These are phyloP conservation scores for Candida albicans DNA, from an alignment of 1,139 yeast species.

Conservation along the genomic window DNA sequence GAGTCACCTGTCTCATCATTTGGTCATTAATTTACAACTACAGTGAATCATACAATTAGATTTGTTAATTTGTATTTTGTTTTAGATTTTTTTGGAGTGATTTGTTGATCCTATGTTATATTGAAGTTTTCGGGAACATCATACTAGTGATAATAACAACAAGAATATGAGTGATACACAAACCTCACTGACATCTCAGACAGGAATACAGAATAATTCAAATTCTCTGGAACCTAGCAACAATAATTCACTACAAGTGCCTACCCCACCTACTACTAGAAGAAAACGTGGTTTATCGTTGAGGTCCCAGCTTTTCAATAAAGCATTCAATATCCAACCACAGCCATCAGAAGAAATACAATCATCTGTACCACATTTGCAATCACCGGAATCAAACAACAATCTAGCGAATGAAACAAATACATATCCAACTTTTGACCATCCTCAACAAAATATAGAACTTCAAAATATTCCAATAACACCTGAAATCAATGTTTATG, in stretches of 20 bases:
- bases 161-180: too few species aligned
- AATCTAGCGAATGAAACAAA: not conserved
- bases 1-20: too few species aligned
- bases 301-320: conserved; percentile 71
- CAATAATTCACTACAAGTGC: conserved; percentile 5
- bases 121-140: too few species aligned
- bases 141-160: too few species aligned
- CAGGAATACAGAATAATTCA: too few species aligned
- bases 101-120: too few species aligned
- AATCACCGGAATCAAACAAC: not conserved
- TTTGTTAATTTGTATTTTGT: too few species aligned
- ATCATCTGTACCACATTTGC: not conserved
- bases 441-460: conserved; percentile 5
- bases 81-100: too few species aligned
- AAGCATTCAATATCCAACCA: conserved; percentile 27
- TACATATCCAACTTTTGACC: not conserved
- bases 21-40: too few species aligned
- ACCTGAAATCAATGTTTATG: conserved; percentile 19
- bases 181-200: too few species aligned
- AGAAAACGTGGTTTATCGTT: conserved; percentile 74
- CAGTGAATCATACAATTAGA: too few species aligned
- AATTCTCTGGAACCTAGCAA: not conserved
- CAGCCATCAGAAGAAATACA: conserved; percentile 3
- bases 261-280: conserved; percentile 31
- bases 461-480: conserved; percentile 9